phyloP scores from a whole-genome alignment of 2,329 filamentous ascomycete species.

The Huntiella savannae region DNA sequence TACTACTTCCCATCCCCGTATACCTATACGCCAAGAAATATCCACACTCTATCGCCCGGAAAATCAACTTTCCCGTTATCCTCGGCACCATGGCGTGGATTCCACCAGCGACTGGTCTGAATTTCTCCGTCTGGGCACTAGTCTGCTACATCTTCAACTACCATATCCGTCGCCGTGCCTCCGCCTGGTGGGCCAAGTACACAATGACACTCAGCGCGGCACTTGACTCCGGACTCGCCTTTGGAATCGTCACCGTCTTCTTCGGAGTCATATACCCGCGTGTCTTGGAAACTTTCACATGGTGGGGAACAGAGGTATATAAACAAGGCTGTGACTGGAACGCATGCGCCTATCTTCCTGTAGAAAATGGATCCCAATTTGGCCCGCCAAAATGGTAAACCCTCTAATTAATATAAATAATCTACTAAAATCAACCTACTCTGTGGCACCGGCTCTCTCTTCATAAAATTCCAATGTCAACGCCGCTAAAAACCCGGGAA shows the following conservation, averaged over 20 bases:
- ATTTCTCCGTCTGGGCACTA: slow-evolving; percentile 72
- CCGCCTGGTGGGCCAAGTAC: slow-evolving; percentile 77
- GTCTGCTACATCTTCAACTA: slow-evolving; percentile 78
- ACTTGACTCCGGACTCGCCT: slow-evolving; percentile 64
- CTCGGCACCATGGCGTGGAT: slow-evolving; percentile 77
- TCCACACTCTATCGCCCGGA: slow-evolving; percentile 45
- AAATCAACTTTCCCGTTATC: slow-evolving; percentile 65
- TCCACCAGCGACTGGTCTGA: slow-evolving; percentile 67
- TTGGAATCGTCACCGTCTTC: slow-evolving; percentile 67
- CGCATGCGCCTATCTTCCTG: slow-evolving; percentile 50
- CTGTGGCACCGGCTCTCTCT: slow-evolving; percentile 26
- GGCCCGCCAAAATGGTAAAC: slow-evolving; percentile 41
- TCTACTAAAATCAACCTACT: background rate
- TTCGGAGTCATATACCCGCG: slow-evolving; percentile 75
- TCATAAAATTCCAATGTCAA: slow-evolving; percentile 90
- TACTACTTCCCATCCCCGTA: slow-evolving; percentile 51
- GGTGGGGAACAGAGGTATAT: slow-evolving; percentile 81
- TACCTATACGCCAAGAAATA: slow-evolving; percentile 49
- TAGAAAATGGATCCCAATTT: slow-evolving; percentile 46
- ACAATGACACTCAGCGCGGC: slow-evolving; percentile 77
- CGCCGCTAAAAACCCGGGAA: slow-evolving; percentile 81
- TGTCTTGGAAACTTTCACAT: slow-evolving; percentile 51
- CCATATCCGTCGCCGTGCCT: slow-evolving; percentile 46
- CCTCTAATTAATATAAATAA: background rate
- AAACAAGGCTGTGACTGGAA: slow-evolving; percentile 74